Conservation (phyloP, 352 stramenopile genomes). For the Elongisporangium prolatum region DNA sequence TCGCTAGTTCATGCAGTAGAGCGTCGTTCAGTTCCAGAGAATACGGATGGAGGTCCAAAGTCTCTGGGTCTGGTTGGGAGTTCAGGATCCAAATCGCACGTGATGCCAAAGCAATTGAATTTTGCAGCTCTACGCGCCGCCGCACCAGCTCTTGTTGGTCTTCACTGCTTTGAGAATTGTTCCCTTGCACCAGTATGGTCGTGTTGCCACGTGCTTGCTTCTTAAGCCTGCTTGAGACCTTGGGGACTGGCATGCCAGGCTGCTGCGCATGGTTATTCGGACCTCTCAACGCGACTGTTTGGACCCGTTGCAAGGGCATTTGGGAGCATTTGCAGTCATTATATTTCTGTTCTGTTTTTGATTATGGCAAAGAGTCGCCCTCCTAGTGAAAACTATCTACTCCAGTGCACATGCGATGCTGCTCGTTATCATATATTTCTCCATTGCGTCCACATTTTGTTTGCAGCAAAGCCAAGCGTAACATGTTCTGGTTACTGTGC, state of each 20-base stretch:
- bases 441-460: background rate
- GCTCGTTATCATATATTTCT: background rate
- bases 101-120: slow-evolving; percentile 28
- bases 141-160: slow-evolving; percentile 28
- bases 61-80: slow-evolving; percentile 41
- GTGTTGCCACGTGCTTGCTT: slow-evolving; percentile 3
- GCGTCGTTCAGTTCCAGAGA: slow-evolving; percentile 43
- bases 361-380: background rate
- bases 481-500: slow-evolving; percentile 45
- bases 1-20: slow-evolving; percentile 54
- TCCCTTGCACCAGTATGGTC: slow-evolving; percentile 5
- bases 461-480: background rate
- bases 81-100: slow-evolving; percentile 50
- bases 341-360: background rate
- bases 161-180: slow-evolving; percentile 29
- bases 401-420: background rate
- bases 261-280: background rate
- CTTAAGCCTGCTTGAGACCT: background rate
- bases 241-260: background rate
- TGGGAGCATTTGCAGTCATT: background rate
- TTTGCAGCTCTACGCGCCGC: slow-evolving; percentile 26
- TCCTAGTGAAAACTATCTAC: background rate
- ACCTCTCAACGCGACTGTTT: background rate
- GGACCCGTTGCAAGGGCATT: background rate
- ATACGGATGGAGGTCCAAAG: slow-evolving; percentile 46